Evolutionary conservation across 75 land plant species (phyloP), one percentile per base, ranked within the genome.

Genomic region (Isoetes taiwanensis): DNA sequence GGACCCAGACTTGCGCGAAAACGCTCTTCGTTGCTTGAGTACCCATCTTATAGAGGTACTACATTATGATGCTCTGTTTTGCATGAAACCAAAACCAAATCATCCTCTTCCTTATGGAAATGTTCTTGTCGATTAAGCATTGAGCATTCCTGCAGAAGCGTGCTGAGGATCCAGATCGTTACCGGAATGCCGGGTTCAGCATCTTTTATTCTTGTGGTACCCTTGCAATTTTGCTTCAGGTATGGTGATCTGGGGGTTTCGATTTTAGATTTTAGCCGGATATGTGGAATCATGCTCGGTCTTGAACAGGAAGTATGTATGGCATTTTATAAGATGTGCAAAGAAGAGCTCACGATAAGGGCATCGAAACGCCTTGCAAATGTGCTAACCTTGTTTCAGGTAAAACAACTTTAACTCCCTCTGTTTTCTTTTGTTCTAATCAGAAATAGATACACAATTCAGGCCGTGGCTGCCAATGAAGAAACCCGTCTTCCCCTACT

Each of bases 361-460:
- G 57, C 48, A 32, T 61, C 66, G 20, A 78, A 75, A 56, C 66
- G 81, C 16, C 71, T 78, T 11, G 56, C 57, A 17, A 78, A 78
- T 71, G 78, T 78, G 41, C 62, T 78, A 46, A 75, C 78, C 16
- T 64, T 76, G 35, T 71, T 78, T 21, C 81, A 78, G 78, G 78
- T 78, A 54, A 32, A 9, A n/a, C 25, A n/a, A n/a, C n/a, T n/a
- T n/a, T n/a, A n/a, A n/a, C n/a, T n/a, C n/a, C n/a, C n/a, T n/a
- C n/a, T n/a, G n/a, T n/a, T n/a, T n/a, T n/a, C n/a, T n/a, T n/a
- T n/a, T n/a, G n/a, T n/a, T n/a, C n/a, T n/a, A n/a, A n/a, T n/a
- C n/a, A n/a, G n/a, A n/a, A n/a, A n/a, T n/a, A n/a, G n/a, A n/a
- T n/a, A n/a, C n/a, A n/a, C n/a, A 27, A 21, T 62, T 63, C 71